Evolutionary conservation across 805 yeast species (phyloP).

Genomic region (Debaryomyces hansenii): DNA sequence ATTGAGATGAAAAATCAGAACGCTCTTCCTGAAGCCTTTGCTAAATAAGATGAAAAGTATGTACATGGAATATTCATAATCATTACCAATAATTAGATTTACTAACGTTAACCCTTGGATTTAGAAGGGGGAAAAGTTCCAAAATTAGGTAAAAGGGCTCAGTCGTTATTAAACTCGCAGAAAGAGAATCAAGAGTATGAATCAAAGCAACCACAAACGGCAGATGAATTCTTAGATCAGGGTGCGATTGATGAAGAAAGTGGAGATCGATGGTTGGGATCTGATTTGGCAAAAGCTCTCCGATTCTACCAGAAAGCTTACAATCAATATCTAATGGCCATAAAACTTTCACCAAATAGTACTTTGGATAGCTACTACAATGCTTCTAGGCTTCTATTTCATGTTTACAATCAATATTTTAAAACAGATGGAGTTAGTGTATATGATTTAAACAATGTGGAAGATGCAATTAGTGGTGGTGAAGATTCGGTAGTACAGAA

Average conservation of each 20-base stretch:
- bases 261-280: slow-evolving; percentile 73
- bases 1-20: no score
- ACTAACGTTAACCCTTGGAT: neutral
- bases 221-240: slow-evolving; percentile 53
- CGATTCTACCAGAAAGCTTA: slow-evolving; percentile 65
- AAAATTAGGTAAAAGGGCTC: slow-evolving; percentile 16
- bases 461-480: slow-evolving; percentile 29
- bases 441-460: slow-evolving; percentile 28
- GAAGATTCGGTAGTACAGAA: slow-evolving; percentile 38
- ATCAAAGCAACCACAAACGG: slow-evolving; percentile 33
- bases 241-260: slow-evolving; percentile 67
- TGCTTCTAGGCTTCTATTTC: slow-evolving; percentile 55
- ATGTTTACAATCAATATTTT: slow-evolving; percentile 53
- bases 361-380: slow-evolving; percentile 56
- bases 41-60: neutral
- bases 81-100: neutral
- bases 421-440: slow-evolving; percentile 47
- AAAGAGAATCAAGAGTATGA: slow-evolving; percentile 3
- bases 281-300: slow-evolving; percentile 63
- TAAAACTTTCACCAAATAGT: slow-evolving; percentile 15
- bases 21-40: no score
- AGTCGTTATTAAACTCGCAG: slow-evolving; percentile 6
- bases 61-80: neutral
- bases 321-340: slow-evolving; percentile 39
- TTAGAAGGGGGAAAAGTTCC: slow-evolving; percentile 9